Evolutionary conservation across 2,329 filamentous ascomycete species (phyloP), one percentile per base, ranked within the genome.

Genomic region (Botrytis cinerea): DNA sequence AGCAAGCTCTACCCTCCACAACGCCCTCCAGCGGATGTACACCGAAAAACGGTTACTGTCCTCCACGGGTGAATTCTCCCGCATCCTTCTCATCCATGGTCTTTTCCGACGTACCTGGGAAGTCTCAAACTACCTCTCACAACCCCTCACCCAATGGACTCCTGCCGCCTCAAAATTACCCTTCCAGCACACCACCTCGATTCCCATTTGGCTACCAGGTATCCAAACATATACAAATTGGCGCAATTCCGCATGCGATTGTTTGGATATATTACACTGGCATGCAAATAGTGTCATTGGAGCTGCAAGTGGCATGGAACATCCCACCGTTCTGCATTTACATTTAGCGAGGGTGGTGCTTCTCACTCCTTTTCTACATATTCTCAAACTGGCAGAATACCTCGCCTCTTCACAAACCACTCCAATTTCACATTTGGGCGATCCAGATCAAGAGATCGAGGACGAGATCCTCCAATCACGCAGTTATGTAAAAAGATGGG

Each of bases 81-180:
- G 85, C 18, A 81, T 84, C 38, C 78, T 88, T 14, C 81, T 86
- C 28, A 83, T 87, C 38, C 85, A 87, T 76, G 85, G 85, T 8
- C 81, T 88, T 14, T 87, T 85, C 72, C 83, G 83, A 40, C 82
- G 85, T 57, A 84, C 84, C 68, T 86, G 85, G 83, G 84, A 87
- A 72, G 83, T 87, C 1, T 82, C 83, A 20, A 80, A 81, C 25
- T 85, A 85, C 69, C 83, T 67, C 10, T 22, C 32, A 25, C 63
- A 67, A 67, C 63, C 45, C 6, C 63, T 67, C 10, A 67, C 63
- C 10, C 63, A 67, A n/a, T 67, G 46, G 63, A 67, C 32, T 25
- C 63, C 63, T 8, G 51, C 63, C 4, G 63, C 32, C 20, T 20
- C 28, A 10, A 51, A 67, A 67, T 9, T 51, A 51, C n/a, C 32